Base-by-base conservation (phyloP, 208 protist species). In the Angomonas deanei region DNA sequence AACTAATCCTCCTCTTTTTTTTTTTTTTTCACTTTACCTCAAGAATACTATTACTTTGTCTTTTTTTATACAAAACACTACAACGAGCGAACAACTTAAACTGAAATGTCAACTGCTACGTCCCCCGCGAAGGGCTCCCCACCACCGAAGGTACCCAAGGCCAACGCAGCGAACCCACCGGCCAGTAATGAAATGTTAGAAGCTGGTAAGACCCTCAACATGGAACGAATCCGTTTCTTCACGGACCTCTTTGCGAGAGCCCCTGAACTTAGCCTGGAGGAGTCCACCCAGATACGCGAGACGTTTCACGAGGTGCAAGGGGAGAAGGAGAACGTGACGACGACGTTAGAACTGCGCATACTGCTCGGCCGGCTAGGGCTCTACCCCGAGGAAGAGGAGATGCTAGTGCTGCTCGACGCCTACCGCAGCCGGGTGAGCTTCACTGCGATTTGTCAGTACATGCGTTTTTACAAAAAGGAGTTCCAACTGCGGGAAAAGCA, bases 391-490 rank as follows among this genome's bases (percentile, higher is more conserved):
- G 80, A 90, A 47, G 65, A 76, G 23, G 84, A 94, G 57, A 59
- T 94, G n/a, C 24, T 61, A 17, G 55, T 92, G 19, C 42, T 91
- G 15, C 70, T 94, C 13, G 49, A 72, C 21, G 74, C 76, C 23
- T 82, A 69, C 63, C 78, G 82, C n/a, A 59, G 64, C 17, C 82
- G 78, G 19, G 66, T 94, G n/a, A 90, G 72, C 61, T 67, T 92
- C 48, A 70, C 73, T 2, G 68, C 72, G 28, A 64, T 94, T 0
- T 78, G 74, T 47, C 58, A 77, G n/a, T 94, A 89, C 73, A 72
- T 94, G 38, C 80, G 82, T 15, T 90, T 94, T 50, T 91, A 88
- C 74, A 94, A 94, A 74, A 67, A 78, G 36, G 68, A 87, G 39
- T 89, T 66, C 57, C 70, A 78, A 57, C 11, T 57, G 21, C 3